Conservation (phyloP, 495 filamentous ascomycete genomes). For the Aspergillus haitiensis region DNA sequence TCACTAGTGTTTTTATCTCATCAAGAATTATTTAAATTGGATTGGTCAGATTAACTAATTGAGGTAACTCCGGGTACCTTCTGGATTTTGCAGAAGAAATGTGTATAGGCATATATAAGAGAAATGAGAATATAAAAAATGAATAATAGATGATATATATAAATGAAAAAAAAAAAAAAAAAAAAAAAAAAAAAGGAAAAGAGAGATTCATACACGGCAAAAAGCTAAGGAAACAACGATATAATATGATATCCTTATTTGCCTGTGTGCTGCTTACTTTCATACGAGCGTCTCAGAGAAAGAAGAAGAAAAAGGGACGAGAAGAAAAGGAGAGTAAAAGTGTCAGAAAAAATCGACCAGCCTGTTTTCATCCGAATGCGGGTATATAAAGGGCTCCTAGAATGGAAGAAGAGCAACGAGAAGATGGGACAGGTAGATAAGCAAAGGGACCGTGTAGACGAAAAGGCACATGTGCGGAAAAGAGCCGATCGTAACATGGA, state of each 20-base stretch:
- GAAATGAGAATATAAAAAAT: conserved; percentile 3
- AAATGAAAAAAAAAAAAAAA: neutral
- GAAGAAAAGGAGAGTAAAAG: no score
- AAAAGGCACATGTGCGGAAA: neutral
- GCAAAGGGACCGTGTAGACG: no score
- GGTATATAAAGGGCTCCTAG: no score
- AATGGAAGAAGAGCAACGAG: no score
- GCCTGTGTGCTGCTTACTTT: no score
- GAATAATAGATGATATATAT: conserved; percentile 3
- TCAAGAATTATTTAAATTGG: conserved; percentile 7
- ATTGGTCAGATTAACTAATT: conserved; percentile 8
- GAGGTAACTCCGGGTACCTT: conserved; percentile 7
- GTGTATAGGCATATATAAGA: conserved; percentile 5
- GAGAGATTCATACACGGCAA: neutral
- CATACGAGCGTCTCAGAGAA: no score
- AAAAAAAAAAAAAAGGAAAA: conserved; percentile 3
- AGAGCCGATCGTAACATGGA: conserved; percentile 2
- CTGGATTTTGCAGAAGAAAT: conserved; percentile 9
- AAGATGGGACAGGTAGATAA: no score
- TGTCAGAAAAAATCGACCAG: no score
- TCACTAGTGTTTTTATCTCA: neutral
- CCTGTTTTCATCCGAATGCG: no score
- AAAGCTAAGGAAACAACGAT: no score
- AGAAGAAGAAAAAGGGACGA: no score
- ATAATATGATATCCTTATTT: no score